Percentiles rank a stretch among this genome's conserved stretches.
These are phyloP conservation scores for Corinectria fuckeliana DNA, from an alignment of 2,329 filamentous ascomycete genomes.

Conservation along the genomic window DNA sequence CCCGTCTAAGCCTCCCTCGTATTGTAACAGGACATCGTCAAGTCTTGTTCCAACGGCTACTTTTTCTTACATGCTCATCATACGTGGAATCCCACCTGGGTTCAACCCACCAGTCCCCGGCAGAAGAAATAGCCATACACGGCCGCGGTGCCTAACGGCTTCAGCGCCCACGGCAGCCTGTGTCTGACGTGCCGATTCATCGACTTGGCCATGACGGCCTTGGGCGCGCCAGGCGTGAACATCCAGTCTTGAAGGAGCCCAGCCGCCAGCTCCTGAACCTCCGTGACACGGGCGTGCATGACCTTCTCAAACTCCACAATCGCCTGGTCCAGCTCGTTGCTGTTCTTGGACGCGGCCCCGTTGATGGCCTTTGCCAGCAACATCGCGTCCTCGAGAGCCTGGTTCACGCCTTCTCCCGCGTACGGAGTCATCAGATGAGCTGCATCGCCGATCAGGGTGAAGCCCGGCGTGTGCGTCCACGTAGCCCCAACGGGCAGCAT, in stretches of 20 bases:
- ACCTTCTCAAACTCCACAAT: slow-evolving; percentile 45
- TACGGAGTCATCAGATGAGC: slow-evolving; percentile 66
- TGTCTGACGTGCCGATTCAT: slow-evolving; percentile 43
- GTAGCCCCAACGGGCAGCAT: slow-evolving; percentile 56
- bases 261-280: slow-evolving; percentile 50
- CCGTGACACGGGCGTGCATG: slow-evolving; percentile 47
- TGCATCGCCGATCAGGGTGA: slow-evolving; percentile 65
- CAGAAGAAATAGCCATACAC: slow-evolving; percentile 40
- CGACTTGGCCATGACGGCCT: slow-evolving; percentile 48
- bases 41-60: not conserved
- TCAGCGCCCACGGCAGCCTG: slow-evolving; percentile 39
- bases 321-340: slow-evolving; percentile 41
- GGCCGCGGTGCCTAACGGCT: slow-evolving; percentile 40
- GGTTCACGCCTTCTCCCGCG: slow-evolving; percentile 66
- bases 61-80: not conserved
- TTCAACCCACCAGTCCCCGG: slow-evolving; percentile 21
- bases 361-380: slow-evolving; percentile 54
- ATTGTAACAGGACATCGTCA: not conserved
- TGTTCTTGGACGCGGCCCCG: slow-evolving; percentile 30
- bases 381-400: slow-evolving; percentile 61
- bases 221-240: slow-evolving; percentile 54
- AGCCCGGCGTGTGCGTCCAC: slow-evolving; percentile 55
- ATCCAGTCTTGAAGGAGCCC: slow-evolving; percentile 56
- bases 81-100: not conserved
- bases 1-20: not conserved